phyloP scores from a whole-genome alignment of 169 alveolate genomes.

The Eimeria falciformis region DNA sequence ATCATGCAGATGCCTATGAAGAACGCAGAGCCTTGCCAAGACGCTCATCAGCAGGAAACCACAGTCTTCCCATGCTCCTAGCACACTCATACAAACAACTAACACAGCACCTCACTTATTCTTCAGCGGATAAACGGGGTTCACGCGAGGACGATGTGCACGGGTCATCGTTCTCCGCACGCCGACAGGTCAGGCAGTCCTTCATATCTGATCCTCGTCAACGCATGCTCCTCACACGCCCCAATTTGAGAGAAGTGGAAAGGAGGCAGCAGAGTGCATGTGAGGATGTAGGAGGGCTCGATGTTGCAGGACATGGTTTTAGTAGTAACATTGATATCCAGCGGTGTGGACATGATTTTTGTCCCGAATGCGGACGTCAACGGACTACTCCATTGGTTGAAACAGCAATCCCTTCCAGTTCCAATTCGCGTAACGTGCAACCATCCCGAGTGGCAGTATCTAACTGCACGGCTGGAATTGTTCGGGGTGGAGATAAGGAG shows the following conservation, averaged over 20 bases:
- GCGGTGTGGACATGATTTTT: too few relatives aligned
- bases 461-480: too few relatives aligned
- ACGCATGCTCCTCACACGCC: conserved; percentile 34
- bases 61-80: conserved; percentile 49
- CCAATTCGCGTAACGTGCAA: too few relatives aligned
- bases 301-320: too few relatives aligned
- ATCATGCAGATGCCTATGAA: not conserved
- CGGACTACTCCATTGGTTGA: too few relatives aligned
- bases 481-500: too few relatives aligned
- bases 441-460: too few relatives aligned
- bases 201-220: conserved; percentile 42
- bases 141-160: not conserved
- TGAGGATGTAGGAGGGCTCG: not conserved
- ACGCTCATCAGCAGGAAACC: conserved; percentile 50
- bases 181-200: conserved; percentile 60
- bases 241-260: conserved; percentile 41
- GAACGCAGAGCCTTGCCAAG: not conserved
- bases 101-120: not conserved
- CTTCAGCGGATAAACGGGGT: not conserved
- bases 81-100: conserved; percentile 30
- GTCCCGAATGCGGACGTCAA: too few relatives aligned
- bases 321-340: too few relatives aligned
- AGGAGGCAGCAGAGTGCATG: not conserved
- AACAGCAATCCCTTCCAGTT: too few relatives aligned
- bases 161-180: not conserved